Conservation (phyloP, 352 stramenopile genomes). For the Peronospora farinosa region DNA sequence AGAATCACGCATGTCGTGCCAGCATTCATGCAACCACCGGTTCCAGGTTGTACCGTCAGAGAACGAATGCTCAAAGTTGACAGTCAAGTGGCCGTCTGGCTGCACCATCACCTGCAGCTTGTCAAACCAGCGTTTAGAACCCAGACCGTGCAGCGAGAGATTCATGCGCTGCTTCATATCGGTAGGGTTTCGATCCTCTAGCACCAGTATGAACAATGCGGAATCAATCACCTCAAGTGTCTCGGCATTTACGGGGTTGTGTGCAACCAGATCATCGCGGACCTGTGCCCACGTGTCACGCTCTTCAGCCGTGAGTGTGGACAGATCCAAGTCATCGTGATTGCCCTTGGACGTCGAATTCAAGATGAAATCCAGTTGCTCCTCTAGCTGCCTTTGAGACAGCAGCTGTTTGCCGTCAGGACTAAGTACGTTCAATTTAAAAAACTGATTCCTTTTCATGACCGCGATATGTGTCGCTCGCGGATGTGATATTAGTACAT, state of each 20-base stretch:
- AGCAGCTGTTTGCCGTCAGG: slow-evolving; percentile 76
- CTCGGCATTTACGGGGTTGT: slow-evolving; percentile 63
- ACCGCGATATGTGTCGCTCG: slow-evolving; percentile 84
- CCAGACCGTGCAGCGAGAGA: slow-evolving; percentile 79
- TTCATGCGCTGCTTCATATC: slow-evolving; percentile 74
- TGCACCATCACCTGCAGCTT: slow-evolving; percentile 89
- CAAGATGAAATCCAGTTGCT: slow-evolving; percentile 59
- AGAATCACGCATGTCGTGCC: slow-evolving; percentile 83
- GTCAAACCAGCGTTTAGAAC: slow-evolving; percentile 88
- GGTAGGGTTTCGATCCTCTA: slow-evolving; percentile 66
- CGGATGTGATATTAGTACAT: slow-evolving; percentile 72
- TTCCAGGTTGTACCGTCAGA: slow-evolving; percentile 91
- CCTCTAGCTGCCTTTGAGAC: slow-evolving; percentile 60
- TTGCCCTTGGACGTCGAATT: slow-evolving; percentile 42
- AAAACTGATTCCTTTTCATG: slow-evolving; percentile 82
- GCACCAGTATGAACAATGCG: slow-evolving; percentile 83
- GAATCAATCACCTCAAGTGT: slow-evolving; percentile 82
- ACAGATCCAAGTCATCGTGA: slow-evolving; percentile 59
- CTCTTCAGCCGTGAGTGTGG: slow-evolving; percentile 75
- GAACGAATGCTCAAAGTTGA: slow-evolving; percentile 94
- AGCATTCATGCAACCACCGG: slow-evolving; percentile 88
- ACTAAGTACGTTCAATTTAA: slow-evolving; percentile 76
- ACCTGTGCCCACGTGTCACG: slow-evolving; percentile 83
- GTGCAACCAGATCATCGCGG: slow-evolving; percentile 57
- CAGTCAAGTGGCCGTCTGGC: slow-evolving; percentile 72